phyloP scores from a whole-genome alignment of 1,284 basidiomycete species.

The Pyrrhoderma noxium region DNA sequence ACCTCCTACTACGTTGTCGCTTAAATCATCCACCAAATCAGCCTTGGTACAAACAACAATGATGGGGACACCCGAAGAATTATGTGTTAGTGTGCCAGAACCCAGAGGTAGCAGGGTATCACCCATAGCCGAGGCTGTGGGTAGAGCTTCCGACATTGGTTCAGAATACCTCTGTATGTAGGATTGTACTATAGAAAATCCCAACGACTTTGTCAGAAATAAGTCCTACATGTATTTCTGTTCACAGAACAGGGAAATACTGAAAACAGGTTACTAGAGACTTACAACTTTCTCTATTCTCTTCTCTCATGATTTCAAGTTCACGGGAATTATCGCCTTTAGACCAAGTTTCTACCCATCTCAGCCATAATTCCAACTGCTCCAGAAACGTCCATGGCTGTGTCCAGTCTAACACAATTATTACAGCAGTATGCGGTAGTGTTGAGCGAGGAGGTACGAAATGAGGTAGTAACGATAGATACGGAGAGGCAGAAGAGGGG shows the following conservation, averaged over 20 bases:
- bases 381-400: conserved; percentile 85
- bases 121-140: conserved; percentile 47
- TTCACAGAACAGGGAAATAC: too few species aligned
- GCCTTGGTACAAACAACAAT: conserved; percentile 90
- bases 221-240: too few species aligned
- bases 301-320: conserved; percentile 63
- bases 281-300: conserved; percentile 78
- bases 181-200: conserved; percentile 59
- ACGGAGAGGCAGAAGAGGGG: conserved; percentile 68
- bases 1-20: conserved; percentile 63
- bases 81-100: conserved; percentile 74
- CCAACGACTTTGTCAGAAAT: not conserved
- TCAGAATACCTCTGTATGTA: conserved; percentile 87
- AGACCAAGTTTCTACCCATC: conserved; percentile 78
- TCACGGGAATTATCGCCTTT: conserved; percentile 63
- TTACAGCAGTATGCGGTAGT: conserved; percentile 72
- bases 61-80: conserved; percentile 78
- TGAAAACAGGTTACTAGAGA: conserved; percentile 23
- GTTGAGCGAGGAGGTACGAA: conserved; percentile 69
- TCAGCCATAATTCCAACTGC: conserved; percentile 83
- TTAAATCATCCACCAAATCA: conserved; percentile 76
- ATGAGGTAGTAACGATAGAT: conserved; percentile 74
- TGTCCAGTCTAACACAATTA: conserved; percentile 95
- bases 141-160: conserved; percentile 58
- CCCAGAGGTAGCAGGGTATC: conserved; percentile 69